Evolutionary conservation across 179 eudicot genomes (phyloP).

Genomic region (Beta macrorhiza): DNA sequence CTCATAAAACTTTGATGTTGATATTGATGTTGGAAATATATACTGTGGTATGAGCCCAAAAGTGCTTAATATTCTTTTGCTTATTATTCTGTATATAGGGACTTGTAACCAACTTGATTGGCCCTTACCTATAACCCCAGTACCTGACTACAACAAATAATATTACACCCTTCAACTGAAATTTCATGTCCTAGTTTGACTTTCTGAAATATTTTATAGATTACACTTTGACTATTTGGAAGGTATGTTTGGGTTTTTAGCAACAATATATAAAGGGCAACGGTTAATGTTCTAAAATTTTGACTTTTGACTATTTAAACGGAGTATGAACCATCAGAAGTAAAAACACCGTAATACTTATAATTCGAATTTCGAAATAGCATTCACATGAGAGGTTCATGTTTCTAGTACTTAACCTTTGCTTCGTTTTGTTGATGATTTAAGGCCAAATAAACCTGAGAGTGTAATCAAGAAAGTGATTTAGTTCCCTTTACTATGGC

Average conservation of each 20-base stretch:
- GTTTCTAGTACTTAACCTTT: background rate
- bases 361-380: background rate
- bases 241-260: too few relatives aligned
- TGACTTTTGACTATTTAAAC: background rate
- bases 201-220: too few relatives aligned
- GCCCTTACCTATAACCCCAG: too few relatives aligned
- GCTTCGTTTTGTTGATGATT: background rate
- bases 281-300: background rate
- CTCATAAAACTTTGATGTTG: background rate
- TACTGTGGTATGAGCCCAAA: background rate
- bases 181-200: too few relatives aligned
- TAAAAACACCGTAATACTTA: background rate
- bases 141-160: background rate
- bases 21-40: background rate
- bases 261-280: background rate
- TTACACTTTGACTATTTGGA: background rate
- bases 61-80: background rate
- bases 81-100: background rate
- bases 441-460: background rate
- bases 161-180: background rate
- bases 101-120: background rate
- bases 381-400: constrained; percentile 1
- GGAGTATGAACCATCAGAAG: background rate
- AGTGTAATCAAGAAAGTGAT: background rate
- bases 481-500: constrained; percentile 11